phyloP scores from a whole-genome alignment of 1,284 basidiomycete species.

The Polyporus tsugae region DNA sequence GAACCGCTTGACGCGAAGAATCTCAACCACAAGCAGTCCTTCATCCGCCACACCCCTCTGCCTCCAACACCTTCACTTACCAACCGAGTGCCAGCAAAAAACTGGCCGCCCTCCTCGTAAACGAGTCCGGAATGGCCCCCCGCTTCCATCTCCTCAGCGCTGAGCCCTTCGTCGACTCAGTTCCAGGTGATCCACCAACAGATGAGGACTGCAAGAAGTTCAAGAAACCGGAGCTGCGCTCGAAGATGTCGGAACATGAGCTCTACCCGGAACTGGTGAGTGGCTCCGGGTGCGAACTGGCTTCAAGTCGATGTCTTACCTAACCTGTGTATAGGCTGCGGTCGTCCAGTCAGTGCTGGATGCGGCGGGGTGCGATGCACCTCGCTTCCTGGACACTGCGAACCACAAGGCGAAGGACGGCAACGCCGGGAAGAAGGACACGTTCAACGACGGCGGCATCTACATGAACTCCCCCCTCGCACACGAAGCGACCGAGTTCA shows the following conservation, averaged over 20 bases:
- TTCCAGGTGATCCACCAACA: background rate
- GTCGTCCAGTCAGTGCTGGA: background rate
- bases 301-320: no score
- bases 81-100: background rate
- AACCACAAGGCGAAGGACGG: background rate
- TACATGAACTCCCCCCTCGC: background rate
- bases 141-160: background rate
- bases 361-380: background rate
- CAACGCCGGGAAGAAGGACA: background rate
- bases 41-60: background rate
- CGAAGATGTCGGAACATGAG: background rate
- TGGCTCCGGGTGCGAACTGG: no score
- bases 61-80: background rate
- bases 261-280: background rate
- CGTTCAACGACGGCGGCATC: constrained; percentile 9
- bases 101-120: background rate
- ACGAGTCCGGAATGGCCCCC: background rate
- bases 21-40: background rate
- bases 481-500: background rate
- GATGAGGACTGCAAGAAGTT: background rate
- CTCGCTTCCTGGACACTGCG: background rate
- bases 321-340: no score
- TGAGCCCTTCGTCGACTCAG: background rate
- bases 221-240: background rate
- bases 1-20: background rate